Base-by-base conservation (phyloP, 2,329 filamentous ascomycete genomes). In the Lasiodiplodia sp. region DNA sequence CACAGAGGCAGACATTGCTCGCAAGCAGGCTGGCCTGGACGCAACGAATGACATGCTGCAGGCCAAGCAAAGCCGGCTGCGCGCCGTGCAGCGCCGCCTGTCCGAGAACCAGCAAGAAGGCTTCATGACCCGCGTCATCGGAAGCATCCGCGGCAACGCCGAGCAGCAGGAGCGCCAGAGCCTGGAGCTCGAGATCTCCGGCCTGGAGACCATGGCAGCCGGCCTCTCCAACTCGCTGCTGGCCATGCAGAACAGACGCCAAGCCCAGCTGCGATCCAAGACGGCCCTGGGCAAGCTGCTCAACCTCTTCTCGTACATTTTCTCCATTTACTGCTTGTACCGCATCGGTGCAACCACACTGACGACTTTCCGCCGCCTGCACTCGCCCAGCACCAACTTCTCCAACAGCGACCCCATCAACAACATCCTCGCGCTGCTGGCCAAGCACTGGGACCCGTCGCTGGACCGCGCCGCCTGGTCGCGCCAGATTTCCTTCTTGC, bases 381-480 rank as follows among this genome's bases (percentile, higher is more conserved):
- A 62, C n/a, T 49, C 60, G 37, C 60, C 67, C 25, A 18, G 16
- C 28, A 79, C 81, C 10, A 80, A 87, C 47, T 90, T 93, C 79
- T 86, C 90, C 34, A 88, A 88, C 66, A 90, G 89, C 18, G 94
- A 97, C 76, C 93, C 93, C 0, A 92, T 97, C 77, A 96, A 92
- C 81, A 91, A 93, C 71, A 86, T 95, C 70, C 87, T 97, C 10
- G 92, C 92, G 5, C 85, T 96, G 14, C 81, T 97, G 21, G 92
- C 92, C 4, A 90, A 91, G 68, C 92, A 96, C 80, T 94, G 92
- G 87, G 92, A 96, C 76, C 92, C 92, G 2, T 88, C 90, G 70
- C 87, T 97, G 31, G 92, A 97, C 80, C 92, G 93, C 75, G 86
- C 89, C 12, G 91, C 92, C 11, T 96, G 93, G 92, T 90, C 92